Base-by-base conservation (phyloP, 441 rosid genomes). In the Hypseocharis bilobata region DNA sequence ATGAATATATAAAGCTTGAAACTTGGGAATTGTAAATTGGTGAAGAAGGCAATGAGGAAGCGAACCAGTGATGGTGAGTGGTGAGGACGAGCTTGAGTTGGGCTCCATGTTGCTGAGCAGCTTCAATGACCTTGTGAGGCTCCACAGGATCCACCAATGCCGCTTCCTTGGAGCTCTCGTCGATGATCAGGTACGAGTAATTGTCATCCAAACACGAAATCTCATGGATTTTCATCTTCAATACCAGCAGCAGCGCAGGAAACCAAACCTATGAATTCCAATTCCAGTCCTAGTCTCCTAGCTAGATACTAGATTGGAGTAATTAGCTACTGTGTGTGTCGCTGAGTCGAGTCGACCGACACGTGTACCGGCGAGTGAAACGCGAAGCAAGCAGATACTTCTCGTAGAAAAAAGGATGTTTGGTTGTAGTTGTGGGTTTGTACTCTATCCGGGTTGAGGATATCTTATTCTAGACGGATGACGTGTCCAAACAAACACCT, bases 141-240 rank as follows among this genome's bases (percentile, higher is more conserved):
- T 92, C 96, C 30, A 84, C 98, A 1, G 98, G 98, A 82, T 92
- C 98, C 68, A 92, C 98, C 44, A 67, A 93, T 11, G 96, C 98
- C 22, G 96, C 98, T 66, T 92, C 91, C 58, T 80, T 83, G 36
- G 85, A 84, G 78, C 66, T 72, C 75, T 89, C 96, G 64, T 92
- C 96, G 56, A 89, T 78, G 58, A 92, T 80, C 98, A 92, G 74
- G 76, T 89, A 92, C 2, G 96, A 77, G 75, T 88, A 92, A 77
- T 92, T 92, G 76, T 92, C 98, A 64, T 89, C 81, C 68, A 89
- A 78, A 82, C 96, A 88, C 29, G 96, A 88, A 32, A 89, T 67
- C 64, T 81, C 80, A 58, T 78, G 73, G 72, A 92, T 85, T 78
- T 84, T 87, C 98, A 92, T 81, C 54, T 23, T 26, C 25, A 40